Evolutionary conservation across 225 moss, liverwort and hornwort species (phyloP), one percentile per base, ranked within the genome.

Genomic region (Marchantia polymorpha): DNA sequence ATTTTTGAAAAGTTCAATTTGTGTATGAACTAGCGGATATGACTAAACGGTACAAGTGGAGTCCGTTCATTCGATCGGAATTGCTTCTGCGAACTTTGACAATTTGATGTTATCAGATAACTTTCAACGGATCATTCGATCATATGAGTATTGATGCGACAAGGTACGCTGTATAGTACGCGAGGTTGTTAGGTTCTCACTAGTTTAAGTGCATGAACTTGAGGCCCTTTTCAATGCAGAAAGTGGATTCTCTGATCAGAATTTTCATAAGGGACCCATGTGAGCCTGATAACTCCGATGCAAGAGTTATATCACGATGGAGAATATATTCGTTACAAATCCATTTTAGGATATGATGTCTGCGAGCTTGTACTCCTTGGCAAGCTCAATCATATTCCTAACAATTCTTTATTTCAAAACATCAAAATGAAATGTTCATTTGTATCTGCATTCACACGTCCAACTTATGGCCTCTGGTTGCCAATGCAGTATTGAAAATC

Each of bases 91-190:
- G 22, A n/a, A 0, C 20, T 27, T 73, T 73, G 52, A 54, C 16
- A 52, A 51, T 23, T 54, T 73, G 7, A 27, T 22, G n/a, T 11
- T 60, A 8, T 0, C 89, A 96, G 95, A 89, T 96, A 60, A 89
- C 90, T 52, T 79, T 93, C 73, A 93, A 99, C 84, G 91, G 95
- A 89, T 99, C 95, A 47, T 86, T 89, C 30, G 89, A 92, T 84
- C 93, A 95, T 82, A 93, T 99, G 97, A 92, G 83, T 74, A 90
- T 99, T 79, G 93, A 99, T 83, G 94, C 90, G 78, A 91, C 89
- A 61, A 95, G 96, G 96, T 95, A 80, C 64, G 20, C 14, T 31
- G 31, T 29, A 66, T 25, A 2, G 58, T 64, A 22, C 16, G 4
- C 52, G 6, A 13, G 30, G 48, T 60, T 27, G 50, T 9, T 0